Conservation (phyloP, 225 moss, liverwort and hornwort genomes). For the Neckera pumila region DNA sequence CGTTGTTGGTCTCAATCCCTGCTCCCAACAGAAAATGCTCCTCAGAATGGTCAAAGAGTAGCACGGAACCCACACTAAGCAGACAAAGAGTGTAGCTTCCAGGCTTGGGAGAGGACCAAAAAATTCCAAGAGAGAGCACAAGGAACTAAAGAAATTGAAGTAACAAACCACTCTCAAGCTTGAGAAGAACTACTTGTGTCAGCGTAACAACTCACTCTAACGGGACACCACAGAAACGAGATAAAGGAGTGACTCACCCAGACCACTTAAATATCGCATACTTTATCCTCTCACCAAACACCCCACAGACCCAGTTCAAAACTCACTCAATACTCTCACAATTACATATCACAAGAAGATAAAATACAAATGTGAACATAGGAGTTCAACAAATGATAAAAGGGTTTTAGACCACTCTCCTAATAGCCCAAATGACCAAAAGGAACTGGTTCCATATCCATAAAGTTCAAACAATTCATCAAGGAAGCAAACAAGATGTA, state of each 20-base stretch:
- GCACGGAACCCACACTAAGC: background rate
- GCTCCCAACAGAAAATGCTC: background rate
- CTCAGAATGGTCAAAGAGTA: background rate
- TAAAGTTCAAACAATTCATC: background rate
- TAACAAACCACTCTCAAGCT: background rate
- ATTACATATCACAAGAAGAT: background rate
- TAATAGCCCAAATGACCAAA: background rate
- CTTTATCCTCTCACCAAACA: background rate
- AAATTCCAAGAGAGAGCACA: background rate
- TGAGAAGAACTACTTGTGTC: background rate
- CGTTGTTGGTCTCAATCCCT: slow-evolving; percentile 81
- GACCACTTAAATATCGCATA: background rate
- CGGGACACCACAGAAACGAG: background rate
- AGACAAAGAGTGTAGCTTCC: background rate
- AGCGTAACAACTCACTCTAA: background rate
- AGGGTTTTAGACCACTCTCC: background rate
- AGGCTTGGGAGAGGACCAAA: background rate
- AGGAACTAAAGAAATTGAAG: background rate
- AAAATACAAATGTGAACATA: background rate
- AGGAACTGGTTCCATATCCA: background rate
- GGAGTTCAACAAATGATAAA: background rate
- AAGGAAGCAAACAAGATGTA: background rate
- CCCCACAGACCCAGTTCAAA: background rate
- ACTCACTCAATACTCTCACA: background rate
- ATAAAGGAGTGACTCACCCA: background rate